Conservation (phyloP, 2,329 filamentous ascomycete genomes). For the Penicillium sp. region DNA sequence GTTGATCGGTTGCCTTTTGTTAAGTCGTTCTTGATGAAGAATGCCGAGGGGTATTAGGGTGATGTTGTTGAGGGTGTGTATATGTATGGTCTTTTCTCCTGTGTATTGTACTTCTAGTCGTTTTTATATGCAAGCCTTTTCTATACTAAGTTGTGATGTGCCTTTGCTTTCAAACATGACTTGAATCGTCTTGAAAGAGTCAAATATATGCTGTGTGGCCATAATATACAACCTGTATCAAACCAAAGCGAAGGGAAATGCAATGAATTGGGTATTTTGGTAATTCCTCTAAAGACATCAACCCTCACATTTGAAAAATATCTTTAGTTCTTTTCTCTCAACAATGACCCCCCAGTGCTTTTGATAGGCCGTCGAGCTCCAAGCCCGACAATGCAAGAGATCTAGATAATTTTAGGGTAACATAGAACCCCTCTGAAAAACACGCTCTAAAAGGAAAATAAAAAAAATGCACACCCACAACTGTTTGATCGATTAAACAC, state of each 20-base stretch:
- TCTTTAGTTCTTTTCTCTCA: not conserved
- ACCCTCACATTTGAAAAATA: not conserved
- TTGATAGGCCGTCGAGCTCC: constrained; percentile 3
- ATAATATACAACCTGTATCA: not conserved
- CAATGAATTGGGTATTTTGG: constrained; percentile 17
- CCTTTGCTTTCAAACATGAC: not conserved
- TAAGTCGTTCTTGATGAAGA: constrained; percentile 83
- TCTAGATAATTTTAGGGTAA: constrained; percentile 10
- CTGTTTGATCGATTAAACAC: constrained; percentile 17
- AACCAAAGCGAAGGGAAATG: constrained; percentile 1
- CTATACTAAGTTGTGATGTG: not conserved
- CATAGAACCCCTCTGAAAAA: constrained; percentile 6
- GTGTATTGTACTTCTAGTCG: constrained; percentile 22
- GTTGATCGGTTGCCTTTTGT: constrained; percentile 73
- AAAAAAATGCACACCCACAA: constrained; percentile 18
- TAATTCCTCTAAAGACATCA: not conserved
- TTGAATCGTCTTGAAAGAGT: not conserved
- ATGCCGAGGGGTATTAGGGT: constrained; percentile 46
- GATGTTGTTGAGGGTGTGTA: constrained; percentile 2
- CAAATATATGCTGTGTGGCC: not conserved
- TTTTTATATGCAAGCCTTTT: constrained; percentile 5
- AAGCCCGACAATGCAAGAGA: constrained; percentile 14
- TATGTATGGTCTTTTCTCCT: constrained; percentile 8
- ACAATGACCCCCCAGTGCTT: constrained; percentile 1
- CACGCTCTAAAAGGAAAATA: constrained; percentile 10